A percentile compares a stretch with the other conserved stretches of the same genome.
phyloP scores from a whole-genome alignment of 2,329 filamentous ascomycete genomes.

The Bipolaris oryzae region DNA sequence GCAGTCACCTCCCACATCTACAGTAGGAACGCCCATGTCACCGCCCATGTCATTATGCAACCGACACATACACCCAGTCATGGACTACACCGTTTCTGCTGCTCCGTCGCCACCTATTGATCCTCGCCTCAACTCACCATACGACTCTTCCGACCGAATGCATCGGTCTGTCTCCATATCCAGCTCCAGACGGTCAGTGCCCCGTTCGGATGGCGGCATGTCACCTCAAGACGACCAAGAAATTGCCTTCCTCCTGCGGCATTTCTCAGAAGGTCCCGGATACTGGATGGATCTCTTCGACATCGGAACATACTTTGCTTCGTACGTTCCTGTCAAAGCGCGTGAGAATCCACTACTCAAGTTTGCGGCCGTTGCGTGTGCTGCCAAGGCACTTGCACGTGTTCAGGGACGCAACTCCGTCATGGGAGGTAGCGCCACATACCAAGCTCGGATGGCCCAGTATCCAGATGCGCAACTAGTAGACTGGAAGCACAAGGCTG shows the following conservation, averaged over 20 bases:
- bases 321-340: slow-evolving; percentile 64
- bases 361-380: slow-evolving; percentile 65
- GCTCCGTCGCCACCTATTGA: slow-evolving; percentile 45
- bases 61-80: slow-evolving; percentile 62
- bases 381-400: slow-evolving; percentile 65
- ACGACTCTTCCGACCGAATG: slow-evolving; percentile 35
- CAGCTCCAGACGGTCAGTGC: slow-evolving; percentile 32
- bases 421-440: slow-evolving; percentile 55
- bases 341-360: slow-evolving; percentile 56
- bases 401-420: slow-evolving; percentile 60
- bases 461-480: slow-evolving; percentile 56
- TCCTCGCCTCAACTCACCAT: slow-evolving; percentile 42
- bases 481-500: slow-evolving; percentile 66
- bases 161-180: slow-evolving; percentile 34
- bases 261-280: slow-evolving; percentile 65
- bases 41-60: slow-evolving; percentile 54
- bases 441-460: slow-evolving; percentile 59
- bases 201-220: slow-evolving; percentile 29
- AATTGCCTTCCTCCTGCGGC: slow-evolving; percentile 63
- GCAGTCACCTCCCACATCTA: slow-evolving; percentile 40
- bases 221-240: slow-evolving; percentile 57
- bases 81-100: slow-evolving; percentile 43
- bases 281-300: slow-evolving; percentile 66
- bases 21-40: slow-evolving; percentile 45
- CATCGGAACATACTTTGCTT: slow-evolving; percentile 64